A percentile compares a stretch with the other conserved stretches of the same genome.
These are phyloP conservation scores for Termitomyces sp. DNA, from an alignment of 1,284 basidiomycete genomes.

Conservation along the genomic window DNA sequence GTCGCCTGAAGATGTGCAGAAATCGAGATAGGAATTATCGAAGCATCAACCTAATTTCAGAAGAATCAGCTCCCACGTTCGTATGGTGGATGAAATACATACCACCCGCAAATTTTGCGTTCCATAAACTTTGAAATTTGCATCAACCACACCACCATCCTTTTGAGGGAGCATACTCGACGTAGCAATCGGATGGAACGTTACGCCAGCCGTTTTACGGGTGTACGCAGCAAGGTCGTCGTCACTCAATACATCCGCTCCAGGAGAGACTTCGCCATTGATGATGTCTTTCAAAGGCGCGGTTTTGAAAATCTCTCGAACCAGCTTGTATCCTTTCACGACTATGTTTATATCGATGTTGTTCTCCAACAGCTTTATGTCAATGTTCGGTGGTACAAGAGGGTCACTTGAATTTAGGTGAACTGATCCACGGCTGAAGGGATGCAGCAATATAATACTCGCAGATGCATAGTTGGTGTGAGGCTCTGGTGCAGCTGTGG, in stretches of 20 bases:
- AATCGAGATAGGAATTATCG: conserved; percentile 18
- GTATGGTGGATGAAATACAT: neutral
- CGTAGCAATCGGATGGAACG: conserved; percentile 14
- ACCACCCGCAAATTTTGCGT: conserved; percentile 11
- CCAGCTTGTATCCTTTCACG: neutral
- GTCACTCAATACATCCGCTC: neutral
- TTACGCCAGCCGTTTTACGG: neutral
- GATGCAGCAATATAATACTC: neutral
- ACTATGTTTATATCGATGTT: conserved; percentile 5
- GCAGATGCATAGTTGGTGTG: neutral
- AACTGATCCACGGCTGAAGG: neutral
- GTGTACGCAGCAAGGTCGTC: conserved; percentile 4
- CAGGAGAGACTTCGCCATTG: conserved; percentile 6
- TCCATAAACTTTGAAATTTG: conserved; percentile 11
- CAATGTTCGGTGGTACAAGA: conserved; percentile 33
- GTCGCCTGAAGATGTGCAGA: conserved; percentile 18
- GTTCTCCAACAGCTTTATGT: conserved; percentile 26
- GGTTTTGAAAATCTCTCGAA: neutral
- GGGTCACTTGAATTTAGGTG: conserved; percentile 29
- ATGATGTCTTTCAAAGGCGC: conserved; percentile 3
- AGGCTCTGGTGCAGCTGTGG: neutral
- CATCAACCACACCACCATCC: conserved; percentile 10
- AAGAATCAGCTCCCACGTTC: neutral
- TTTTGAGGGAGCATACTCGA: conserved; percentile 12
- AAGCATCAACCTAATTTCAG: conserved; percentile 13